phyloP scores from a whole-genome alignment of 768 basidiomycete species.

The Dioszegia crocea region DNA sequence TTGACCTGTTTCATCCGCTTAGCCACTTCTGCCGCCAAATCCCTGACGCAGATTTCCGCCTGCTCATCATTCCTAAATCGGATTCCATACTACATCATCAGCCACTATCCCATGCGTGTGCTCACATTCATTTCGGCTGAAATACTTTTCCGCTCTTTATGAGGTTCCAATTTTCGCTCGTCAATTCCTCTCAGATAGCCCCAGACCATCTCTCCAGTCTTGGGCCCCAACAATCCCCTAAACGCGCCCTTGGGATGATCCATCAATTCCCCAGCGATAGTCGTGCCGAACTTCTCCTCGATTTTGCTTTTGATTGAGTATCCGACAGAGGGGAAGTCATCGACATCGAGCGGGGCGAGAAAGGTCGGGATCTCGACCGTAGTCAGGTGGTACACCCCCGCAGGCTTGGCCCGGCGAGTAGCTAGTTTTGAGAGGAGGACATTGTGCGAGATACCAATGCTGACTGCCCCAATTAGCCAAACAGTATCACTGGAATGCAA shows the following conservation, averaged over 20 bases:
- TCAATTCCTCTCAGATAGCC: constrained; percentile 82
- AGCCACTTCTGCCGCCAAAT: constrained; percentile 73
- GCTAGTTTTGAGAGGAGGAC: constrained; percentile 89
- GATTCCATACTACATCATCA: constrained; percentile 73
- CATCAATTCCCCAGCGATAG: constrained; percentile 64
- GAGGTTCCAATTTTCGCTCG: constrained; percentile 69
- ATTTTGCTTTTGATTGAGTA: constrained; percentile 71
- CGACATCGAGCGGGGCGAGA: constrained; percentile 52
- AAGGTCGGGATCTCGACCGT: constrained; percentile 46
- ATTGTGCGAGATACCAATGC: constrained; percentile 87
- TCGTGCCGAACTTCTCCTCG: constrained; percentile 68
- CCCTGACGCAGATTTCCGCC: constrained; percentile 70
- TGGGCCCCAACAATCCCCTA: constrained; percentile 69
- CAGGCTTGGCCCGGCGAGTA: constrained; percentile 86
- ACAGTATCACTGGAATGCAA: too few relatives aligned
- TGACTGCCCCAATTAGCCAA: constrained; percentile 57
- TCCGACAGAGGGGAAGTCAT: constrained; percentile 84
- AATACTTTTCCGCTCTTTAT: constrained; percentile 83
- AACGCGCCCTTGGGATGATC: constrained; percentile 63
- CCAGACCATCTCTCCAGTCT: constrained; percentile 77
- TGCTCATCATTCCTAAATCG: constrained; percentile 79
- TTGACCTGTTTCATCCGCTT: constrained; percentile 64
- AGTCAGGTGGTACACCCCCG: constrained; percentile 71
- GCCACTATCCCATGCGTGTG: not conserved
- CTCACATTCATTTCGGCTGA: constrained; percentile 92